A percentile compares a stretch with the other conserved stretches of the same genome.
Conservation (phyloP, 768 basidiomycete species). For the Mycena pura region DNA sequence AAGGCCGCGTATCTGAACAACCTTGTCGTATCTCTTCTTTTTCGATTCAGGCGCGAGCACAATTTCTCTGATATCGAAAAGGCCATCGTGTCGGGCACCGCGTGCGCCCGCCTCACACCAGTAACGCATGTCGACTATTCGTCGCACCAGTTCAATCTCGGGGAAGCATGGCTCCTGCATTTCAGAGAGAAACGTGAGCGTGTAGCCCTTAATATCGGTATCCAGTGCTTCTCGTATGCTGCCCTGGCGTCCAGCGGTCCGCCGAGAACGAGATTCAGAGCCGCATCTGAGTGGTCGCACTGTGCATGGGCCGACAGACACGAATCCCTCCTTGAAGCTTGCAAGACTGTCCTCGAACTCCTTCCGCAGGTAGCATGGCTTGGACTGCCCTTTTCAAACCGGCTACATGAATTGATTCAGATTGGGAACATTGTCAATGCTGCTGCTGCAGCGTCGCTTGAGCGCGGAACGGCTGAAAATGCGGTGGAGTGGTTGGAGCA, state of each 20-base stretch:
- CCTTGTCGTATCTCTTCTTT: no score
- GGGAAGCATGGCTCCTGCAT: background rate
- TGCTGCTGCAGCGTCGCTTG: slow-evolving; percentile 23
- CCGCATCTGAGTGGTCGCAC: slow-evolving; percentile 15
- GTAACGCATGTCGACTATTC: background rate
- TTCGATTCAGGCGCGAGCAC: no score
- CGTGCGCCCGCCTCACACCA: background rate
- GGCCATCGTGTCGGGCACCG: background rate
- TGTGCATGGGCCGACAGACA: background rate
- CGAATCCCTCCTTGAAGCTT: slow-evolving; percentile 7
- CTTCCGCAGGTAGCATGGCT: slow-evolving; percentile 27
- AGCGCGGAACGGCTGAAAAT: background rate
- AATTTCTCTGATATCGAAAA: background rate
- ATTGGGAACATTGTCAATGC: slow-evolving; percentile 8
- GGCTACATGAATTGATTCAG: slow-evolving; percentile 9
- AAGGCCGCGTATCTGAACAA: no score
- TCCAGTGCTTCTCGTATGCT: background rate
- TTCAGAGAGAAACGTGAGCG: background rate
- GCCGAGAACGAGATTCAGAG: background rate
- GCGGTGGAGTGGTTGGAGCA: slow-evolving; percentile 33
- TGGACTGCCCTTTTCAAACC: slow-evolving; percentile 17
- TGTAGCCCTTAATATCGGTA: background rate
- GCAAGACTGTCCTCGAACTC: slow-evolving; percentile 13
- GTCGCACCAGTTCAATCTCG: background rate
- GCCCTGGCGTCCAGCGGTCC: background rate